Conservation (phyloP, 202 grass and related monocot species). For the Elaeis oleifera region DNA sequence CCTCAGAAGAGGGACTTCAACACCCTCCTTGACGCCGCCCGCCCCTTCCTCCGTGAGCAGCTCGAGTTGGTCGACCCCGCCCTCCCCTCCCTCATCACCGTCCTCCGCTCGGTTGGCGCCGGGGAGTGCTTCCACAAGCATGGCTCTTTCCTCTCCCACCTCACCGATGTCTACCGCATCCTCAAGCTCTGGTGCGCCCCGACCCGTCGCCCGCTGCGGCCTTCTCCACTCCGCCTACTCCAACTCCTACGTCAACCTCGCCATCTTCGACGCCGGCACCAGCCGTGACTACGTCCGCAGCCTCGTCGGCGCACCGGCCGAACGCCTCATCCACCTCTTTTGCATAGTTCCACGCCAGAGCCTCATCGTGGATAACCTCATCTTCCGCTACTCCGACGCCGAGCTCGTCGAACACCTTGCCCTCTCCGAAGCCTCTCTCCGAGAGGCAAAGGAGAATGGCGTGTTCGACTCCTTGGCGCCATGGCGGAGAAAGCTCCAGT, state of each 20-base stretch:
- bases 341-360: constrained; percentile 64
- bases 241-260: constrained; percentile 91
- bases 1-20: constrained; percentile 16
- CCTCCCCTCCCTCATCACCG: constrained; percentile 33
- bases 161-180: constrained; percentile 54
- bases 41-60: constrained; percentile 63
- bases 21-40: constrained; percentile 41
- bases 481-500: constrained; percentile 57
- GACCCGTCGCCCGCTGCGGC: constrained; percentile 52
- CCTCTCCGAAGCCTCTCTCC: constrained; percentile 32
- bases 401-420: constrained; percentile 42
- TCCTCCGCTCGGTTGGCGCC: constrained; percentile 48
- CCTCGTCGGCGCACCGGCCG: constrained; percentile 42
- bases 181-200: constrained; percentile 52
- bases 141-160: constrained; percentile 83
- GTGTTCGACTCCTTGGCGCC: constrained; percentile 27
- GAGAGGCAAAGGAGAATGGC: constrained; percentile 24
- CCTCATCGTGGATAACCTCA: constrained; percentile 61
- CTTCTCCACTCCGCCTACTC: constrained; percentile 92
- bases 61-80: constrained; percentile 32
- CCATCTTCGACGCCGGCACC: constrained; percentile 62
- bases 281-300: constrained; percentile 29
- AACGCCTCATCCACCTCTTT: constrained; percentile 86
- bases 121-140: constrained; percentile 98
- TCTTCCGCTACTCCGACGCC: constrained; percentile 48